Conservation (phyloP, 1,284 basidiomycete genomes). For the Mycosarcoma maydis region DNA sequence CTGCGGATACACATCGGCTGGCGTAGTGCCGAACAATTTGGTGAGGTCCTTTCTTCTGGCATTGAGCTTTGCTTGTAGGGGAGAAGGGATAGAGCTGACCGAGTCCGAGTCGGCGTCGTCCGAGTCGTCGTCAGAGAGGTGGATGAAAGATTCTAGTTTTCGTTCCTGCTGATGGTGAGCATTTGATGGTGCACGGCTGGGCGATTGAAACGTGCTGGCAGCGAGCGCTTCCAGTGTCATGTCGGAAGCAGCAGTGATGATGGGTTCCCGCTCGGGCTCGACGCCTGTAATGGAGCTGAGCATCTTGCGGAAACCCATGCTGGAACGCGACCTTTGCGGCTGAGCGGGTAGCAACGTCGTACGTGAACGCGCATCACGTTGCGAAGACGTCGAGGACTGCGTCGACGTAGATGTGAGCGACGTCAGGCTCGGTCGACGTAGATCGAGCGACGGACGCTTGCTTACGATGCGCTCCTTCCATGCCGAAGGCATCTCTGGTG, state of each 20-base stretch:
- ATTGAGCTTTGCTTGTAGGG: no score
- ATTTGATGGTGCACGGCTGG: background rate
- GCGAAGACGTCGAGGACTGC: no score
- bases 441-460: conserved; percentile 16
- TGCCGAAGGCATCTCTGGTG: conserved; percentile 29
- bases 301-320: conserved; percentile 24
- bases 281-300: conserved; percentile 15
- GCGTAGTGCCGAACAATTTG: conserved; percentile 32
- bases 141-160: conserved; percentile 19
- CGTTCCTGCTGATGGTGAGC: background rate
- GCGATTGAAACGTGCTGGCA: conserved; percentile 20
- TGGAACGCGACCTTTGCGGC: conserved; percentile 12
- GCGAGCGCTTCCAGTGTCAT: conserved; percentile 21
- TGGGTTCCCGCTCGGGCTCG: no score
- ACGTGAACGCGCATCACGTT: no score
- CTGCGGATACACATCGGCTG: conserved; percentile 20
- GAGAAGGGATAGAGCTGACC: no score
- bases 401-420: conserved; percentile 2
- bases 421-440: conserved; percentile 21
- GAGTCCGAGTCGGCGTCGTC: no score
- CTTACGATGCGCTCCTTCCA: conserved; percentile 30
- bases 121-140: conserved; percentile 26
- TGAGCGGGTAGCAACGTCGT: conserved; percentile 1
- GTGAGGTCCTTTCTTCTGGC: conserved; percentile 32
- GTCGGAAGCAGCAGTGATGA: no score